phyloP scores from a whole-genome alignment of 2,329 filamentous ascomycete species.

The Diplodia mutila region DNA sequence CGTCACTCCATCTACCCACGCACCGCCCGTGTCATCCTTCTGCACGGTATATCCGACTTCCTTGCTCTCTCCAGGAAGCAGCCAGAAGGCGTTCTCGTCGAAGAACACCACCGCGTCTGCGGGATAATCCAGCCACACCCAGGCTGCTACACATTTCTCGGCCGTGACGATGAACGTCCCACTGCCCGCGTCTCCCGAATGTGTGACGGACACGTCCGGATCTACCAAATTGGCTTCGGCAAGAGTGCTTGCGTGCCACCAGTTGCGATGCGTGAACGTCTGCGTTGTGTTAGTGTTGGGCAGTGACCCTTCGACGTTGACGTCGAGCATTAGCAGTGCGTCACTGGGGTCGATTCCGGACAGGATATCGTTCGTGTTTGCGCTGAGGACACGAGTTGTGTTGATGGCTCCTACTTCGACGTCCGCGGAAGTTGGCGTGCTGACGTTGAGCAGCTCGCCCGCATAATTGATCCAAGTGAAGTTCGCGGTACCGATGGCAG shows the following conservation, averaged over 20 bases:
- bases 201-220: slow-evolving; percentile 50
- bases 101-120: slow-evolving; percentile 55
- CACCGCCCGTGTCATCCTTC: slow-evolving; percentile 48
- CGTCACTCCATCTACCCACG: slow-evolving; percentile 53
- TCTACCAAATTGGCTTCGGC: slow-evolving; percentile 53
- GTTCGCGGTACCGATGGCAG: slow-evolving; percentile 50
- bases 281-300: slow-evolving; percentile 49
- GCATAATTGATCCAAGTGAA: slow-evolving; percentile 58
- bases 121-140: slow-evolving; percentile 61
- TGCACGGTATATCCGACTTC: slow-evolving; percentile 52
- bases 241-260: slow-evolving; percentile 54
- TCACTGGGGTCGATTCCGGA: slow-evolving; percentile 39
- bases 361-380: slow-evolving; percentile 44
- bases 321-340: slow-evolving; percentile 50
- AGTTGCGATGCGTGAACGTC: slow-evolving; percentile 56
- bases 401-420: slow-evolving; percentile 58
- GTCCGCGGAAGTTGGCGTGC: slow-evolving; percentile 36
- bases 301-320: slow-evolving; percentile 50
- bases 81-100: slow-evolving; percentile 58
- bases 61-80: slow-evolving; percentile 51
- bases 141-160: slow-evolving; percentile 54
- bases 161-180: slow-evolving; percentile 53
- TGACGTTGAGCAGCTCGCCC: slow-evolving; percentile 50
- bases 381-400: slow-evolving; percentile 52
- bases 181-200: slow-evolving; percentile 33